phyloP scores from a whole-genome alignment of 2,329 filamentous ascomycete genomes.

The Aspergillus sp. region DNA sequence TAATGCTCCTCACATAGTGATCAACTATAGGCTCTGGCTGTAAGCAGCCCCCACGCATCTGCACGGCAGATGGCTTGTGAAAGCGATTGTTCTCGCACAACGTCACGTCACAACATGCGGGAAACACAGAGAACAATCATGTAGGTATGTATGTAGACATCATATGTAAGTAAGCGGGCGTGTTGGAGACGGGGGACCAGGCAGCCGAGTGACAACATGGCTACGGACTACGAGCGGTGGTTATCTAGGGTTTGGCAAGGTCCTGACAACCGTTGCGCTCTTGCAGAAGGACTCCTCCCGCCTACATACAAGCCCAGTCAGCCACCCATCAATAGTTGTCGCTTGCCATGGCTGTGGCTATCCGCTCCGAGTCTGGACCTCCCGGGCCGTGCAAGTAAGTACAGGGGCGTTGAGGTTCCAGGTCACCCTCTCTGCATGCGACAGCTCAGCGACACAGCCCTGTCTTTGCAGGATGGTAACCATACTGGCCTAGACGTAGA shows the following conservation, averaged over 20 bases:
- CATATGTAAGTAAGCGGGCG: too few species aligned
- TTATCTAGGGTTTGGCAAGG: background rate
- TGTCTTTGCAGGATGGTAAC: background rate
- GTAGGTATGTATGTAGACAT: too few species aligned
- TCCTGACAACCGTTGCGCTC: background rate
- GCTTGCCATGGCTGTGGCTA: constrained; percentile 1
- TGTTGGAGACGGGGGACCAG: too few species aligned
- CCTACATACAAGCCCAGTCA: constrained; percentile 1
- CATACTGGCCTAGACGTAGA: background rate
- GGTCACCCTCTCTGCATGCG: background rate
- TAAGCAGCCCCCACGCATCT: background rate
- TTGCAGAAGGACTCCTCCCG: background rate
- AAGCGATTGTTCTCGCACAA: background rate
- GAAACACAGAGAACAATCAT: background rate
- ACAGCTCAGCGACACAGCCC: constrained; percentile 5
- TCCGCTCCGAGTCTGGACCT: constrained; percentile 1
- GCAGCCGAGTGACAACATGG: too few species aligned
- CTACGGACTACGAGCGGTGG: too few species aligned
- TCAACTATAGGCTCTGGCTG: background rate
- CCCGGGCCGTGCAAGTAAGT: background rate
- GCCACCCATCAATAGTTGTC: background rate
- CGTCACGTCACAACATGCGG: background rate
- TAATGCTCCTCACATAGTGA: background rate
- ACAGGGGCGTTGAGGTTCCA: background rate
- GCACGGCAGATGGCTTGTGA: background rate